Evolutionary conservation across 2,329 filamentous ascomycete genomes (phyloP).

Genomic region (Metarhizium anisopliae): DNA sequence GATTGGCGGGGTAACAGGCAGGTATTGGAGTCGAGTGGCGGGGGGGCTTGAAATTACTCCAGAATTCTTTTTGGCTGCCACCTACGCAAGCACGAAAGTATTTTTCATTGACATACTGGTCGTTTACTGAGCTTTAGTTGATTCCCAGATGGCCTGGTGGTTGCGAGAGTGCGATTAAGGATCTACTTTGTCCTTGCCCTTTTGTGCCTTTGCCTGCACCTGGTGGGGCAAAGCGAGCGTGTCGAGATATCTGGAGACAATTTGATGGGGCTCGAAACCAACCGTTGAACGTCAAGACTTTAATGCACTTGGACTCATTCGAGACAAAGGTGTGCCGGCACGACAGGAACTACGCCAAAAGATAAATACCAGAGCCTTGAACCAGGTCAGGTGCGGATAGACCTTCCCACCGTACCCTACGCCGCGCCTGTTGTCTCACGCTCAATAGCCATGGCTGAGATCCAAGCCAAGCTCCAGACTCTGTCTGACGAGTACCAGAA

Average conservation of each 20-base stretch:
- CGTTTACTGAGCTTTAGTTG: too few relatives aligned
- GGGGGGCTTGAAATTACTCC: neutral
- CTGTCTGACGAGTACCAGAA: conserved; percentile 84
- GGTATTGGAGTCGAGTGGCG: neutral
- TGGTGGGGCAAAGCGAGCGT: neutral
- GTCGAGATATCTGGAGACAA: neutral
- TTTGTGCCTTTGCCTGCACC: neutral
- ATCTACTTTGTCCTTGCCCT: neutral
- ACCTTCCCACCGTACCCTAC: neutral
- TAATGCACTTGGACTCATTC: neutral
- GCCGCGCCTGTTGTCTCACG: conserved; percentile 2
- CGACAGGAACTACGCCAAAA: neutral
- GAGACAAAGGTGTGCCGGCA: neutral
- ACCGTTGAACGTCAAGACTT: neutral
- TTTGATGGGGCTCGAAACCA: neutral
- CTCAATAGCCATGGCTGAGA: conserved; percentile 49
- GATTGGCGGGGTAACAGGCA: conserved; percentile 31
- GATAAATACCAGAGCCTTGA: neutral
- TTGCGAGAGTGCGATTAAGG: too few relatives aligned
- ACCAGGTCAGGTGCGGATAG: neutral
- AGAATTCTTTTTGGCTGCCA: too few relatives aligned
- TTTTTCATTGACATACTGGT: too few relatives aligned
- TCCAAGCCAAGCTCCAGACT: conserved; percentile 68
- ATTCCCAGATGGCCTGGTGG: too few relatives aligned
- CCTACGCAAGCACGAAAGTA: too few relatives aligned